Percentiles rank a stretch among this genome's conserved stretches.
These are phyloP conservation scores for Venturia carpophila DNA, from an alignment of 2,329 filamentous ascomycete genomes.

Conservation along the genomic window DNA sequence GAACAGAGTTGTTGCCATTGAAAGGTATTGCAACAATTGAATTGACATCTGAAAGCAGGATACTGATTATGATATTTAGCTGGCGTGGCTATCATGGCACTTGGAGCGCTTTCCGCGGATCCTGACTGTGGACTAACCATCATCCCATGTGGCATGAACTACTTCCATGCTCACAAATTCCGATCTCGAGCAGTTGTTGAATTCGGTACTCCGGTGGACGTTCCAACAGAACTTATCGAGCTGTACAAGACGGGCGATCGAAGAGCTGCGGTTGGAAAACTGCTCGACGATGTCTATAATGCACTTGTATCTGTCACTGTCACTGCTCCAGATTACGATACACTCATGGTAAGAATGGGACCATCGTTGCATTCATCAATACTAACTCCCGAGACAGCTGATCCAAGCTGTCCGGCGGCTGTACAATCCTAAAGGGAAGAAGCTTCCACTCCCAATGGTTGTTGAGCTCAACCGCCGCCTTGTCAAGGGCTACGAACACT, in stretches of 20 bases:
- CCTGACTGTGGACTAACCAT: slow-evolving; percentile 88
- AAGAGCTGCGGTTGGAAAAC: slow-evolving; percentile 75
- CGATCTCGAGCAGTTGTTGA: slow-evolving; percentile 91
- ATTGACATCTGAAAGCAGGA: not conserved
- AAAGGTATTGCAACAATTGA: slow-evolving; percentile 47
- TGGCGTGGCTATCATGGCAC: slow-evolving; percentile 94
- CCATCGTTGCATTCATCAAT: not conserved
- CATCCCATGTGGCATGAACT: slow-evolving; percentile 97
- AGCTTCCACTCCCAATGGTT: slow-evolving; percentile 82
- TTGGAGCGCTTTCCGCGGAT: slow-evolving; percentile 77
- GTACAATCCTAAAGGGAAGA: slow-evolving; percentile 91
- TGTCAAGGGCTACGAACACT: slow-evolving; percentile 83
- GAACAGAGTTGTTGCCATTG: slow-evolving; percentile 80
- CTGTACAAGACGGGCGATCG: slow-evolving; percentile 74
- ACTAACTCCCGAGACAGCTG: slow-evolving; percentile 43
- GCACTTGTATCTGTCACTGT: slow-evolving; percentile 82
- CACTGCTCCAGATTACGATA: slow-evolving; percentile 88
- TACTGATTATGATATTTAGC: slow-evolving; percentile 42
- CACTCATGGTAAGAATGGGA: slow-evolving; percentile 60
- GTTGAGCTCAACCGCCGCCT: slow-evolving; percentile 90
- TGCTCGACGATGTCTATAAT: slow-evolving; percentile 81
- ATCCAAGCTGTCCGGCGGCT: slow-evolving; percentile 89
- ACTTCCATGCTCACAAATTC: slow-evolving; percentile 98
- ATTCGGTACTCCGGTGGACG: slow-evolving; percentile 82
- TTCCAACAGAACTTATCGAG: slow-evolving; percentile 72